Evolutionary conservation across 2,329 filamentous ascomycete species (phyloP).

Genomic region (Gnomoniopsis sp.): DNA sequence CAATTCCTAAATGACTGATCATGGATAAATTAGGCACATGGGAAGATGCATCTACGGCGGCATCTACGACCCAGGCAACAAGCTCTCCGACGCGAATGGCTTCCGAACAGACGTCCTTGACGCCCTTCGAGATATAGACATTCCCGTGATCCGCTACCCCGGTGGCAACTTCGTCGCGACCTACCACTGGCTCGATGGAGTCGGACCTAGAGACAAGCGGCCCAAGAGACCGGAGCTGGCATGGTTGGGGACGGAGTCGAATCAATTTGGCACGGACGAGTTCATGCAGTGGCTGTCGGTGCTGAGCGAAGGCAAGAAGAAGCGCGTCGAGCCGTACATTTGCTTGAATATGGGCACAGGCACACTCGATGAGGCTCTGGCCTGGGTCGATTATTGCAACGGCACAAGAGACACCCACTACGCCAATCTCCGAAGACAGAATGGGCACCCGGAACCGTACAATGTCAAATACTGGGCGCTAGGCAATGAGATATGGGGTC

Average conservation of each 20-base stretch:
- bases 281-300: slow-evolving; percentile 78
- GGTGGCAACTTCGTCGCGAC: slow-evolving; percentile 83
- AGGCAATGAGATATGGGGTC: slow-evolving; percentile 70
- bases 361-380: slow-evolving; percentile 54
- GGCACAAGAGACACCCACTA: slow-evolving; percentile 74
- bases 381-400: slow-evolving; percentile 87
- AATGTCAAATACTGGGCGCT: slow-evolving; percentile 83
- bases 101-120: slow-evolving; percentile 77
- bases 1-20: no score
- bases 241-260: slow-evolving; percentile 73
- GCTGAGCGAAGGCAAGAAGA: slow-evolving; percentile 57
- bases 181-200: slow-evolving; percentile 77
- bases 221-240: slow-evolving; percentile 69
- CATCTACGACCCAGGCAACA: slow-evolving; percentile 74
- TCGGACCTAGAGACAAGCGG: slow-evolving; percentile 69
- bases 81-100: slow-evolving; percentile 69
- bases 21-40: slow-evolving; percentile 62
- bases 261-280: slow-evolving; percentile 81
- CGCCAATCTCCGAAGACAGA: slow-evolving; percentile 72
- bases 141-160: slow-evolving; percentile 76
- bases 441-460: slow-evolving; percentile 75
- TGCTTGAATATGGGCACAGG: slow-evolving; percentile 80
- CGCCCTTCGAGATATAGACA: slow-evolving; percentile 68
- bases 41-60: slow-evolving; percentile 85
- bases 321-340: slow-evolving; percentile 73